Evolutionary conservation across 176 grass and related monocot genomes (phyloP), one percentile per base, ranked within the genome.

Genomic region (Melocanna baccifera): DNA sequence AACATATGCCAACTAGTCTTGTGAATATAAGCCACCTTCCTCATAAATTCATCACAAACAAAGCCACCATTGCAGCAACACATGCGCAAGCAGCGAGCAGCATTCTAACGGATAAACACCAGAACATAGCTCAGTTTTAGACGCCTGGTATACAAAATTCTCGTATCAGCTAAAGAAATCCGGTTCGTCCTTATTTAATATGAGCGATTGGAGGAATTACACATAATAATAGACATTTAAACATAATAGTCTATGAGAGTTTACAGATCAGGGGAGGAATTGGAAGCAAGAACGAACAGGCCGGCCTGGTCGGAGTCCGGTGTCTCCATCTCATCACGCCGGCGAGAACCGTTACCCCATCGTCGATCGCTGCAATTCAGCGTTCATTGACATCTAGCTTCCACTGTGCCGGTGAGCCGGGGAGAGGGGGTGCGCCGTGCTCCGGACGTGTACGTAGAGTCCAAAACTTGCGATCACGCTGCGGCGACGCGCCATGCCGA

Each of bases 401-500:
- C 67, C 67, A 12, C 20, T 67, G 62, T 37, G 47, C 73, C 77
- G 88, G 83, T 75, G 83, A 71, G 71, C 64, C 59, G 16, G 63
- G 62, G 5, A 20, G 3, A 4, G 28, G 29, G 29, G 16, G 46
- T 78, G 63, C 69, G 62, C 61, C 69, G 39, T 63, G 80, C 46
- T 62, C 50, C 11, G 67, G 37, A 15, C 34, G 34, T 51, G 59
- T 64, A 66, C 45, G 80, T 34, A 79, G 67, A 59, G 59, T 68
- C 52, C 74, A 74, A 83, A 90, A 73, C 37, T 57, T 9, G 29
- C 25, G 37, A 26, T 88, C 83, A 94, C 45, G 84, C 77, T 1
- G 77, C 81, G 75, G 76, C 78, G 62, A 87, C 22, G 76, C 89
- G 89, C 96, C 96, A 98, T 5, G 96, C 96, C 18, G 96, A 98